Conservation (phyloP, 352 stramenopile species). For the Pseudoperonospora humuli region DNA sequence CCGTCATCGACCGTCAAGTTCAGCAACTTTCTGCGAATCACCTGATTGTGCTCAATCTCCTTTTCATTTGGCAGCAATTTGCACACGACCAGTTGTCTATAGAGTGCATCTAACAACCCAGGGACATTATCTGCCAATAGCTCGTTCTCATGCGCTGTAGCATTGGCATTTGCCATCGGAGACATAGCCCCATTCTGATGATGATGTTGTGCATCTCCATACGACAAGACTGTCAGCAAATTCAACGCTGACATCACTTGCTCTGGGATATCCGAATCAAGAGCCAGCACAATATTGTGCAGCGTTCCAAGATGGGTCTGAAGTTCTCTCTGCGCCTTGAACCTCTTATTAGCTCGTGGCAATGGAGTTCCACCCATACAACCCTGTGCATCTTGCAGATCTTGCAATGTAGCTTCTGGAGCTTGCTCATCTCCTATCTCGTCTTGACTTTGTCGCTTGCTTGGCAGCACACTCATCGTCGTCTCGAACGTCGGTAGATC, state of each 20-base stretch:
- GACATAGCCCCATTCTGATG: constrained; percentile 10
- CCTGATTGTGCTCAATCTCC: constrained; percentile 10
- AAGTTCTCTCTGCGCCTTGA: constrained; percentile 51
- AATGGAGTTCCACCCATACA: constrained; percentile 50
- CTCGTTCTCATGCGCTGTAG: constrained; percentile 40
- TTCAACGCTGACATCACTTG: constrained; percentile 58
- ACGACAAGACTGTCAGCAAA: constrained; percentile 66
- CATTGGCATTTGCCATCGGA: constrained; percentile 12
- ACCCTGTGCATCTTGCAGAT: constrained; percentile 62
- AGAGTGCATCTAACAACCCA: constrained; percentile 64
- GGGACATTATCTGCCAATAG: constrained; percentile 61
- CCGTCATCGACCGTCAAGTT: constrained; percentile 35
- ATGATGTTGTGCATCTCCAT: constrained; percentile 23
- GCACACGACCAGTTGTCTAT: constrained; percentile 54
- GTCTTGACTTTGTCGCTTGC: constrained; percentile 23
- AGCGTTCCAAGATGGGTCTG: constrained; percentile 45
- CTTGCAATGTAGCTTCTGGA: constrained; percentile 45
- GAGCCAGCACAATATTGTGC: constrained; percentile 58
- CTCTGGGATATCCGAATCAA: constrained; percentile 52
- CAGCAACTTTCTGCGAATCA: constrained; percentile 29
- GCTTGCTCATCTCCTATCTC: constrained; percentile 17
- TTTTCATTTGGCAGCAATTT: constrained; percentile 34
- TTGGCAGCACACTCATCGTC: constrained; percentile 14
- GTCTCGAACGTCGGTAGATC: constrained; percentile 27
- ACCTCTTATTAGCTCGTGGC: constrained; percentile 47